Evolutionary conservation across 129 eudicot species (phyloP).

Genomic region (Centaurea solstitialis): DNA sequence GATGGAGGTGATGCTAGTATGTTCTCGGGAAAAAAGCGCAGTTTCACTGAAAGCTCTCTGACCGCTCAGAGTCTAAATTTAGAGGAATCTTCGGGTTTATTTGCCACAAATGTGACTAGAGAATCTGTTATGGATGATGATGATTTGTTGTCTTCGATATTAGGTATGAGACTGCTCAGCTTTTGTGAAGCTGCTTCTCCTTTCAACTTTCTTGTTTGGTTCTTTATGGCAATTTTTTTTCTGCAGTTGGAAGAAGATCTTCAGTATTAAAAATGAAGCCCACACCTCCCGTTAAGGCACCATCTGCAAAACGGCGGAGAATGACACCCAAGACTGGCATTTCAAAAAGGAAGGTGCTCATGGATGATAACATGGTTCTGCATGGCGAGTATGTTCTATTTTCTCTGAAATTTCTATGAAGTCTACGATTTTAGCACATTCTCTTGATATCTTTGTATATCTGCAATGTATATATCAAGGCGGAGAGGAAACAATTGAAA

Average conservation of each 20-base stretch:
- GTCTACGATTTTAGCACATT: not conserved
- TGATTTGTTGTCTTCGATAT: constrained; percentile 90
- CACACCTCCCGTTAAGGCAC: constrained; percentile 51
- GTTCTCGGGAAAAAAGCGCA: constrained; percentile 71
- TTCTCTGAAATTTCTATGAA: not conserved
- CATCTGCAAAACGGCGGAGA: constrained; percentile 59
- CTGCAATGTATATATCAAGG: not conserved
- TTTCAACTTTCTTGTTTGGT: not conserved
- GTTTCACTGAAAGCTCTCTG: constrained; percentile 71
- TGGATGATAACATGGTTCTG: constrained; percentile 90
- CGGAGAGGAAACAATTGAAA: not conserved
- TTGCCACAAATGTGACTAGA: constrained; percentile 42
- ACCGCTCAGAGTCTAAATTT: constrained; percentile 68
- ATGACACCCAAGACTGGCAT: constrained; percentile 47
- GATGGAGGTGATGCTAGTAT: constrained; percentile 46
- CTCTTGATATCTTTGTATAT: not conserved
- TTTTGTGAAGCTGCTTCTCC: not conserved
- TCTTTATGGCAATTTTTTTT: constrained; percentile 16
- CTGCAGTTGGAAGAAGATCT: constrained; percentile 75
- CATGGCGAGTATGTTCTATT: constrained; percentile 93
- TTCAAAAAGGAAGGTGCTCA: constrained; percentile 78
- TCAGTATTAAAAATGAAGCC: constrained; percentile 64
- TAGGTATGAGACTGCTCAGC: constrained; percentile 51
- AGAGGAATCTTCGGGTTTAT: constrained; percentile 47
- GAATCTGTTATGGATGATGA: constrained; percentile 66